These are phyloP conservation scores for Amanita thiersii DNA, from an alignment of 768 basidiomycete genomes.

Conservation along the genomic window DNA sequence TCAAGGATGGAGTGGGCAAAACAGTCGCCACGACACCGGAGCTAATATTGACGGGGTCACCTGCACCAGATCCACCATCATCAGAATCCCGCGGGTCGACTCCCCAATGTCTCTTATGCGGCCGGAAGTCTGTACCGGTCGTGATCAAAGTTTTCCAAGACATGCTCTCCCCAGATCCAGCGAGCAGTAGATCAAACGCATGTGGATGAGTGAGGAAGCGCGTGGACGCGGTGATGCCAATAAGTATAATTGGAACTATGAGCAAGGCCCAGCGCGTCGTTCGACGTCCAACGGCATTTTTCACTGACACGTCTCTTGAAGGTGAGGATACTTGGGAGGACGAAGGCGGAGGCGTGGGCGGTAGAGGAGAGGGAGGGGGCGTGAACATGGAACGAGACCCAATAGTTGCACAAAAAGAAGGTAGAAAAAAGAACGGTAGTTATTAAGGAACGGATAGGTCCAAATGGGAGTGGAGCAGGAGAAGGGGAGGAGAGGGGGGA, in stretches of 20 bases:
- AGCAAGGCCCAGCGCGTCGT: slow-evolving; percentile 43
- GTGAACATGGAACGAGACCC: slow-evolving; percentile 19
- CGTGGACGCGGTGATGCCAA: slow-evolving; percentile 45
- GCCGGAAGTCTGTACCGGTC: slow-evolving; percentile 15
- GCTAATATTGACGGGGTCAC: too few species aligned
- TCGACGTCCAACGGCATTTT: slow-evolving; percentile 19
- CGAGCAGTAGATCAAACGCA: slow-evolving; percentile 32
- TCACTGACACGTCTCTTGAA: neutral
- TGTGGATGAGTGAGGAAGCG: slow-evolving; percentile 43
- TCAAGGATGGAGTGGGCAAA: neutral
- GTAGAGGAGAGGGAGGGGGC: slow-evolving; percentile 30
- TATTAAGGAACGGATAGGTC: neutral
- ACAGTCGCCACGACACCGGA: neutral
- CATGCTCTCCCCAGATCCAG: slow-evolving; percentile 13
- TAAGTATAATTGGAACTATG: slow-evolving; percentile 45
- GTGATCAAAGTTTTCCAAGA: slow-evolving; percentile 22
- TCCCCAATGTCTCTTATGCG: slow-evolving; percentile 33
- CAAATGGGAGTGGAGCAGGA: too few species aligned
- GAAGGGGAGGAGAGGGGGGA: too few species aligned
- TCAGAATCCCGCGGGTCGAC: slow-evolving; percentile 12
- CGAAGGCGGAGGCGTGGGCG: slow-evolving; percentile 12
- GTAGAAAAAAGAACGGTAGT: neutral
- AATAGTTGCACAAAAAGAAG: neutral
- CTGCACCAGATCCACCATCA: neutral
- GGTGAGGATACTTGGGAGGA: too few species aligned